Conservation (phyloP, 768 basidiomycete species). For the Stropharia rugosoannulata region DNA sequence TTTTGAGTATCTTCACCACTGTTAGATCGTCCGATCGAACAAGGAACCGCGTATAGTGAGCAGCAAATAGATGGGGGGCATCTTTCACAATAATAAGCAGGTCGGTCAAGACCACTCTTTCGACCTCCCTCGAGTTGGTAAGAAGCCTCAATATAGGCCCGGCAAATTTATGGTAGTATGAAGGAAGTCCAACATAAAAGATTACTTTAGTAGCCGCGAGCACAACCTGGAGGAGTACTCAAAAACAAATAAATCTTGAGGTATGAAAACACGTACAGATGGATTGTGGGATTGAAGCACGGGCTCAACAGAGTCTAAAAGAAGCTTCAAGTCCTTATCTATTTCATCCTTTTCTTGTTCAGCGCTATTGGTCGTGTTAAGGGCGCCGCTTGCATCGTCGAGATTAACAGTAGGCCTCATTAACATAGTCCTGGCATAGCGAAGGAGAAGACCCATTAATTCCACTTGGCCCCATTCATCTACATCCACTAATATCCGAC, state of each 20-base stretch:
- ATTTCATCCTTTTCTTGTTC: slow-evolving; percentile 46
- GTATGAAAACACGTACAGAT: slow-evolving; percentile 53
- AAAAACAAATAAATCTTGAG: not conserved
- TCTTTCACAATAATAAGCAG: slow-evolving; percentile 61
- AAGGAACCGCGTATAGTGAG: slow-evolving; percentile 65
- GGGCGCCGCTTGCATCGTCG: slow-evolving; percentile 6
- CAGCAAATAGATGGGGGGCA: slow-evolving; percentile 62
- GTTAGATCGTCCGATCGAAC: slow-evolving; percentile 66
- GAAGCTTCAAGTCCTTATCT: slow-evolving; percentile 76
- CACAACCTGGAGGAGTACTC: slow-evolving; percentile 56
- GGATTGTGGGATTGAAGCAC: slow-evolving; percentile 86
- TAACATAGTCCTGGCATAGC: slow-evolving; percentile 87
- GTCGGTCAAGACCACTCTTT: slow-evolving; percentile 73
- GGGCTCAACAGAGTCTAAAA: slow-evolving; percentile 70
- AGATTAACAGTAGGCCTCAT: slow-evolving; percentile 48
- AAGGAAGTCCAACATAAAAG: slow-evolving; percentile 69
- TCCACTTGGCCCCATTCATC: slow-evolving; percentile 97
- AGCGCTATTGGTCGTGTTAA: slow-evolving; percentile 9
- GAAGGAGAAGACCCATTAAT: slow-evolving; percentile 70
- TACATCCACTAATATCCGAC: slow-evolving; percentile 80
- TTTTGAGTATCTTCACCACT: slow-evolving; percentile 72
- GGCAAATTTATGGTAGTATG: slow-evolving; percentile 55
- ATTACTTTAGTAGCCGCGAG: slow-evolving; percentile 71
- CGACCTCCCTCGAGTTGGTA: slow-evolving; percentile 65
- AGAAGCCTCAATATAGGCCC: slow-evolving; percentile 76